Conservation (phyloP, 169 alveolate genomes). For the Eimeria maxima region DNA sequence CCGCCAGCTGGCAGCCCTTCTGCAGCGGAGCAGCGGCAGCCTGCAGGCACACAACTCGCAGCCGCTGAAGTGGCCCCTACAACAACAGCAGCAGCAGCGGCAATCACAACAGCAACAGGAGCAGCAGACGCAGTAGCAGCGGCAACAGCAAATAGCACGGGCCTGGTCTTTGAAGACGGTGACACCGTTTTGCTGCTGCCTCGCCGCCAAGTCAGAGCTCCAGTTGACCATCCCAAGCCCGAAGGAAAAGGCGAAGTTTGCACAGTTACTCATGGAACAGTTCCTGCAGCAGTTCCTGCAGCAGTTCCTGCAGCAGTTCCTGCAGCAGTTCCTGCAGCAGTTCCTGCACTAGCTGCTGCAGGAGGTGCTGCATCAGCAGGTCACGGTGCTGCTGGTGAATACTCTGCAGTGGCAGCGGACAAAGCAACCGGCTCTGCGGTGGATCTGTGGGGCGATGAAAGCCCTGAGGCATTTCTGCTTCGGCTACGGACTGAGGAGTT, state of each 20-base stretch:
- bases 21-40: not conserved
- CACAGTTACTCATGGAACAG: no score
- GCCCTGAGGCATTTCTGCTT: slow-evolving; percentile 10
- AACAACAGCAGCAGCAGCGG: slow-evolving; percentile 9
- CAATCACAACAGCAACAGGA: not conserved
- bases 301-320: not conserved
- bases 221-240: not conserved
- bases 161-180: slow-evolving; percentile 12
- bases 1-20: not conserved
- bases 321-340: slow-evolving; percentile 1
- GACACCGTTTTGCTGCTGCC: slow-evolving; percentile 39
- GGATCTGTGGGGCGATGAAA: not conserved
- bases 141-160: not conserved
- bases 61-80: not conserved
- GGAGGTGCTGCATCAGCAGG: not conserved
- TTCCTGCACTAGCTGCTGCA: not conserved
- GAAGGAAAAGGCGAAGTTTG: not conserved
- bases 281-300: not conserved
- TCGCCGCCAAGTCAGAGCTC: not conserved
- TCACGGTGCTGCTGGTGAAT: no score
- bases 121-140: slow-evolving; percentile 13
- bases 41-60: not conserved
- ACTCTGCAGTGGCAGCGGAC: not conserved
- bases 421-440: not conserved
- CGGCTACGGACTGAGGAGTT: slow-evolving; percentile 56